Evolutionary conservation across 331 rosid genomes (phyloP).

Genomic region (Saraca asoca): DNA sequence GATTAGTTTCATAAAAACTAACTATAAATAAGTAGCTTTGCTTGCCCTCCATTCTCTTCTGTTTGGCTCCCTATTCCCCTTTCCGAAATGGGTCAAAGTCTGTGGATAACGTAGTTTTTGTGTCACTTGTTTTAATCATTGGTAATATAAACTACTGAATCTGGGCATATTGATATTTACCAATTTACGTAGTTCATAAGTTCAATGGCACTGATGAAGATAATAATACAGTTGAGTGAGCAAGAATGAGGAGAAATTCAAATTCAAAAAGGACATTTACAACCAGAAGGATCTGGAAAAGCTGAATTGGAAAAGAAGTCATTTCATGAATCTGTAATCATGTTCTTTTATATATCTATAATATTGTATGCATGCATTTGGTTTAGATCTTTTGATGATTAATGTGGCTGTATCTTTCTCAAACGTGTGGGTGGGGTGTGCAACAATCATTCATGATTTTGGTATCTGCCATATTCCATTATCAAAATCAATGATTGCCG

Average conservation of each 20-base stretch:
- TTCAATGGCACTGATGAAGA: conserved; percentile 3
- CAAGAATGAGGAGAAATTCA: not conserved
- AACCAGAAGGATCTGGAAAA: too few relatives aligned
- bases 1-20: too few relatives aligned
- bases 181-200: too few relatives aligned
- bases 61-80: too few relatives aligned
- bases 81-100: too few relatives aligned
- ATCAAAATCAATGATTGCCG: conserved; percentile 40
- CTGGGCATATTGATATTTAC: too few relatives aligned
- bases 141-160: too few relatives aligned
- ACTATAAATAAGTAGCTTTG: too few relatives aligned
- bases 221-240: conserved; percentile 1
- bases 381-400: conserved; percentile 21
- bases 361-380: conserved; percentile 38
- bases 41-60: too few relatives aligned
- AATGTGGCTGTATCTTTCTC: conserved; percentile 41
- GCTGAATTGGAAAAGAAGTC: too few relatives aligned
- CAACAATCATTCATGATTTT: conserved; percentile 42
- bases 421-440: conserved; percentile 41
- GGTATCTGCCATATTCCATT: not conserved
- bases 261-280: not conserved
- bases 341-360: conserved; percentile 7
- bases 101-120: too few relatives aligned
- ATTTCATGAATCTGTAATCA: not conserved
- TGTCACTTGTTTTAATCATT: too few relatives aligned